Evolutionary conservation across 768 basidiomycete genomes (phyloP), one percentile per base, ranked within the genome.

Genomic region (Mycena leptocephala): DNA sequence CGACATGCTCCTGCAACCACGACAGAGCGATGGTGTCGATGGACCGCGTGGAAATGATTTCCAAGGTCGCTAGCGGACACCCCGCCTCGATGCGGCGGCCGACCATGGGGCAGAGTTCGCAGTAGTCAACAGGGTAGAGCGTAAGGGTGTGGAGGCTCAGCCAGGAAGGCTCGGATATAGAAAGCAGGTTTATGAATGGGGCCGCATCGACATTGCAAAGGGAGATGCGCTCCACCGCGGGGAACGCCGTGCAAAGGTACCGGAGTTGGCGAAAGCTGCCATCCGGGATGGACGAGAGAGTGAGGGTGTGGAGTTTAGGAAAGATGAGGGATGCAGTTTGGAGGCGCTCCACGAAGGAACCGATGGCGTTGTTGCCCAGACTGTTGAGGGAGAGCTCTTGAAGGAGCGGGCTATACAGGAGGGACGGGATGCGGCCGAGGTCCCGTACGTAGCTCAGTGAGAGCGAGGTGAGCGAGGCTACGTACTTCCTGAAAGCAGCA

Each of bases 61-160:
- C n/a, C 59, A 61, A 61, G 4, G 35, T 61, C 35, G 7, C 59
- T 18, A 61, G 59, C 35, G 35, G 59, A 61, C 59, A 61, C n/a
- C 35, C 59, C 35, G 59, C 59, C 35, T 61, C 59, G 13, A 61
- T 61, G 13, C 59, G 35, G 9, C 0, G 11, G 37, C 37, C n/a
- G n/a, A 61, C 59, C 59, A 61, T 37, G 33, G 35, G 59, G n/a
- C 59, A 61, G 59, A 61, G 59, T n/a, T 61, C 59, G 59, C 59
- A n/a, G 35, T 61, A 37, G 35, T 61, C 59, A 37, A 59, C 33
- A 3, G 58, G 58, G 58, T 24, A 37, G n/a, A 59, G 18, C 35
- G 58, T 59, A 37, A 59, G 58, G 2, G 33, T 59, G 58, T 24
- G 58, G 2, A 59, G 33, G 33, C 14, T 59, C n/a, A 9, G 33